Base-by-base conservation (phyloP, 768 basidiomycete species). In the Termitomyces sp. region DNA sequence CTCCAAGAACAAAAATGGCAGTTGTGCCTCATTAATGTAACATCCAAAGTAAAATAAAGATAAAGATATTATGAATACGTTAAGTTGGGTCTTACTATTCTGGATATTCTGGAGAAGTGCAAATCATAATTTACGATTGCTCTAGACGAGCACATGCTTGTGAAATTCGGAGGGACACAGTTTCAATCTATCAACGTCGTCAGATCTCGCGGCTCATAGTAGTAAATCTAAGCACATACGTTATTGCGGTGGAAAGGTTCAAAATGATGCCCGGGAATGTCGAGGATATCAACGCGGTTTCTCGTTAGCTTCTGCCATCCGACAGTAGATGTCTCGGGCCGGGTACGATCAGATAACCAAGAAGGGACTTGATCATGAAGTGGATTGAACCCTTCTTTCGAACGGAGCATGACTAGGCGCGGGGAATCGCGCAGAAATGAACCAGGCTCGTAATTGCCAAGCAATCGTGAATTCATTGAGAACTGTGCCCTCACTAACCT, bases 231-330 rank as follows among this genome's bases (percentile, higher is more conserved):
- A 53, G 24, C 0, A 66, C 73, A 12, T 61, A 89, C 88, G 65
- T 85, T 79, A 9, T 62, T 59, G 9, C 69, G 59, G 48, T 78
- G 72, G 66, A 90, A 89, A 0, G 80, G 74, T 61, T 79, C 68
- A 60, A 89, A 89, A 61, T 90, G 88, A 67, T 89, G 70, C 0
- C 88, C 88, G 0, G 87, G 83, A 4, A 89, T 81, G 60, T 84
- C 81, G 44, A 82, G 66, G 2, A 80, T 72, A 41, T 76, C 73
- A 1, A 87, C 58, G 6, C 66, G 33, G 9, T 50, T 58, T 4
- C 73, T 74, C 0, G 77, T 69, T 9, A 85, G 61, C 0, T 46
- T 61, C 55, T 81, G 77, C 87, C 88, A 89, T 22, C 73, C 79
- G 0, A 53, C 59, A 0, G 75, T 72, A 7, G 74, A 69, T 16